Conservation (phyloP, 805 yeast genomes). For the Yarrowia porcina region DNA sequence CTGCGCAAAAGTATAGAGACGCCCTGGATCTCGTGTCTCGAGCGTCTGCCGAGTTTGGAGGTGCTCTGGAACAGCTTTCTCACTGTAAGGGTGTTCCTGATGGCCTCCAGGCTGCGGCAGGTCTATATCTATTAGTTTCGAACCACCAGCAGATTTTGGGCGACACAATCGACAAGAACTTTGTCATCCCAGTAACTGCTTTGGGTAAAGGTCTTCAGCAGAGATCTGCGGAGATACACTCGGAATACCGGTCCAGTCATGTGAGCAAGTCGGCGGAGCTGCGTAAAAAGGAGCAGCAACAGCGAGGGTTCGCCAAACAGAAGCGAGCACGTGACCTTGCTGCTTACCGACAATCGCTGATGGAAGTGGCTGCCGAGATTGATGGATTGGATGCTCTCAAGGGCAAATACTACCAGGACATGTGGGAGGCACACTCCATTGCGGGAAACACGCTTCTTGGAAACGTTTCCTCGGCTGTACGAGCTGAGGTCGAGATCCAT, state of each 20-base stretch:
- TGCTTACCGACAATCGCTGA: conserved; percentile 63
- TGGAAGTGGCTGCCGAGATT: conserved; percentile 66
- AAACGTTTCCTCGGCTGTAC: conserved; percentile 59
- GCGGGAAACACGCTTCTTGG: conserved; percentile 54
- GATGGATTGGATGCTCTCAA: conserved; percentile 76
- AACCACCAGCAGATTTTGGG: conserved; percentile 74
- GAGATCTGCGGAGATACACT: conserved; percentile 49
- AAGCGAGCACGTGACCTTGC: conserved; percentile 59
- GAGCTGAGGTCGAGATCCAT: conserved; percentile 77
- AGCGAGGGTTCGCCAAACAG: conserved; percentile 54
- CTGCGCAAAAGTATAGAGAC: conserved; percentile 47
- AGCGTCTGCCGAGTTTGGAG: conserved; percentile 70
- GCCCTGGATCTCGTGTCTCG: conserved; percentile 49
- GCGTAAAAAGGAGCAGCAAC: conserved; percentile 59
- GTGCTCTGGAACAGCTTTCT: conserved; percentile 63
- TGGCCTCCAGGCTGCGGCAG: conserved; percentile 36
- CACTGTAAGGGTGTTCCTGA: conserved; percentile 49
- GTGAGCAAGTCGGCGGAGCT: conserved; percentile 51
- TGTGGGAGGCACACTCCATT: conserved; percentile 59
- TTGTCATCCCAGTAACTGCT: conserved; percentile 51
- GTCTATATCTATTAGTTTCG: conserved; percentile 69
- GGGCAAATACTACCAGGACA: conserved; percentile 66
- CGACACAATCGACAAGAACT: conserved; percentile 50
- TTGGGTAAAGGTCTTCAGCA: conserved; percentile 47
- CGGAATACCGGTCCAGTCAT: conserved; percentile 52